phyloP scores from a whole-genome alignment of 176 grass and related monocot genomes.

The Secale cereale region DNA sequence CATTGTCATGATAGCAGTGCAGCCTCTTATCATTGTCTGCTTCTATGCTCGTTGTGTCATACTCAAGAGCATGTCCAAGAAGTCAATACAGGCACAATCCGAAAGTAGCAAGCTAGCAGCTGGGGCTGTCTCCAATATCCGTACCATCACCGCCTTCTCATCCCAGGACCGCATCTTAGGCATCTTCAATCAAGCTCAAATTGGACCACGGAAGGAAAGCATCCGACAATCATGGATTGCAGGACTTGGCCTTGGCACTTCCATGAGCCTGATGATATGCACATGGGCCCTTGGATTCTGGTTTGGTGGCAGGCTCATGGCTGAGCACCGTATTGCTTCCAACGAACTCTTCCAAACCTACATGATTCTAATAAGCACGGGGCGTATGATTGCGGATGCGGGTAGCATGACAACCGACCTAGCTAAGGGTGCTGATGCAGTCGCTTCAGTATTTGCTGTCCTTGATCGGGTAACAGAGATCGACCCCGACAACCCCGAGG shows the following conservation, averaged over 20 bases:
- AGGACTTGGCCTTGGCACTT: conserved; percentile 60
- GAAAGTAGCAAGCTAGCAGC: conserved; percentile 76
- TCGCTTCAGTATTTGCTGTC: conserved; percentile 61
- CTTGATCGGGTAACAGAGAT: conserved; percentile 67
- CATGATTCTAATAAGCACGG: conserved; percentile 81
- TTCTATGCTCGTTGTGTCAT: conserved; percentile 74
- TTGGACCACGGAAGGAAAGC: conserved; percentile 55
- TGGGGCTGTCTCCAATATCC: conserved; percentile 73
- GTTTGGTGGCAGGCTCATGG: conserved; percentile 74
- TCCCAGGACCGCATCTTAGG: conserved; percentile 67
- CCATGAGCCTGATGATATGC: conserved; percentile 65
- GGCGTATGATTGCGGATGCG: conserved; percentile 86
- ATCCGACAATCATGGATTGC: conserved; percentile 74
- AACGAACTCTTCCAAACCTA: conserved; percentile 72
- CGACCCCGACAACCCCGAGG: conserved; percentile 56
- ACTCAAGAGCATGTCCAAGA: conserved; percentile 65
- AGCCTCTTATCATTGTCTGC: conserved; percentile 72
- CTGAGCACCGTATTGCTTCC: conserved; percentile 46
- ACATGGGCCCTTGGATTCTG: conserved; percentile 88
- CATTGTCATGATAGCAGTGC: conserved; percentile 78
- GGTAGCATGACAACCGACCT: conserved; percentile 90
- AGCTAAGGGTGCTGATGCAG: conserved; percentile 77
- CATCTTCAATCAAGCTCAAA: conserved; percentile 62
- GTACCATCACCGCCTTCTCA: conserved; percentile 77
- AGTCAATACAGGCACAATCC: conserved; percentile 63